Evolutionary conservation across 441 rosid genomes (phyloP).

Genomic region (Codiaeum variegatum): DNA sequence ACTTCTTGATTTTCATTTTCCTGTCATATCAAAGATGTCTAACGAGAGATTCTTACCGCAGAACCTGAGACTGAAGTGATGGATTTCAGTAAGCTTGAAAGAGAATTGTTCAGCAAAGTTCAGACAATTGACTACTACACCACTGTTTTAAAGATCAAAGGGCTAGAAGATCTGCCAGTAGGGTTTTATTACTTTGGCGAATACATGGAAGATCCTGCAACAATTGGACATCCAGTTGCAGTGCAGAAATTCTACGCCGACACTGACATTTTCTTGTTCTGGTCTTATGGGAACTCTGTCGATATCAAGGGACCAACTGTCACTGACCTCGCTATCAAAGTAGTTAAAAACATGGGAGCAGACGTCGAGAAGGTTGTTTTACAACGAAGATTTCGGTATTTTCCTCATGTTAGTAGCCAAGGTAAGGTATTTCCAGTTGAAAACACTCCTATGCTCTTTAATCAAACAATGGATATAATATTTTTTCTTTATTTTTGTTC

Average conservation of each 20-base stretch:
- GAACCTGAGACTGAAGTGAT: constrained; percentile 41
- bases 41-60: constrained; percentile 28
- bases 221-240: constrained; percentile 68
- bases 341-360: constrained; percentile 45
- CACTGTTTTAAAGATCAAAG: constrained; percentile 51
- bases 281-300: constrained; percentile 59
- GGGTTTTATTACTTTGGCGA: constrained; percentile 67
- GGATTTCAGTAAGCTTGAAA: constrained; percentile 52
- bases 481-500: background rate
- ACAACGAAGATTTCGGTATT: constrained; percentile 62
- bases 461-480: constrained; percentile 15
- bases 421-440: constrained; percentile 51
- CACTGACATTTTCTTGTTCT: constrained; percentile 63
- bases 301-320: constrained; percentile 44
- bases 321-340: constrained; percentile 43
- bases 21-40: constrained; percentile 1
- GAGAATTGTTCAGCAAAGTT: constrained; percentile 55
- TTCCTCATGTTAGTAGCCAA: constrained; percentile 63
- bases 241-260: constrained; percentile 68
- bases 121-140: constrained; percentile 67
- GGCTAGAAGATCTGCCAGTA: constrained; percentile 51
- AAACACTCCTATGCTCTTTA: constrained; percentile 7
- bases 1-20: background rate
- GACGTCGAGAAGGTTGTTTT: constrained; percentile 45
- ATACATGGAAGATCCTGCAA: constrained; percentile 61